phyloP scores from a whole-genome alignment of 2,329 filamentous ascomycete genomes.

The Apiospora rasikravindrae region DNA sequence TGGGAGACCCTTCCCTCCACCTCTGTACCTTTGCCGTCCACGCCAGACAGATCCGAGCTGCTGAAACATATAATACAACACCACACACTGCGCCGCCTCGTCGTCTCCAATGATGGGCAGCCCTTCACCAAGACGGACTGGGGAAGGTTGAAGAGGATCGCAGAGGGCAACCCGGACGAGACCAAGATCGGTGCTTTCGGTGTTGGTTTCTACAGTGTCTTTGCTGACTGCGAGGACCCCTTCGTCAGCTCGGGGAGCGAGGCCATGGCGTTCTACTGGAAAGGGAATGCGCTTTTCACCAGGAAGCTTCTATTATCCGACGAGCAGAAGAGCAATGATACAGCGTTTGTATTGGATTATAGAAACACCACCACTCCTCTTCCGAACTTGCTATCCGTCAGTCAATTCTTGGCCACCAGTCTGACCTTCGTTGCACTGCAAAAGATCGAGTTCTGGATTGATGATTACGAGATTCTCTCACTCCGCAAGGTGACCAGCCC shows the following conservation, averaged over 20 bases:
- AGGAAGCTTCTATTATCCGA: conserved; percentile 78
- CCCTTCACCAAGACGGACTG: conserved; percentile 91
- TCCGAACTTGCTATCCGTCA: conserved; percentile 83
- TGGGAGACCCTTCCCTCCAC: conserved; percentile 90
- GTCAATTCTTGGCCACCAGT: conserved; percentile 93
- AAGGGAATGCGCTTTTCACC: conserved; percentile 95
- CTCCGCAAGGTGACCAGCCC: conserved; percentile 87
- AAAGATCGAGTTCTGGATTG: conserved; percentile 86
- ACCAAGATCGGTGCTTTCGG: conserved; percentile 99
- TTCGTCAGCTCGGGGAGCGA: conserved; percentile 92
- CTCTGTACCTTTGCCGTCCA: conserved; percentile 71
- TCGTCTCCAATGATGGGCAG: conserved; percentile 91
- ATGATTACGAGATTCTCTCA: conserved; percentile 80
- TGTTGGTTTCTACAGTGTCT: conserved; percentile 98
- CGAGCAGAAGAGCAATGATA: conserved; percentile 70
- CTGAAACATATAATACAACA: conserved; percentile 84
- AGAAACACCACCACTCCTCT: conserved; percentile 86
- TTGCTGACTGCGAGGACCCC: conserved; percentile 96
- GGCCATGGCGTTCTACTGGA: conserved; percentile 99
- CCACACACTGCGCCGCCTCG: conserved; percentile 84
- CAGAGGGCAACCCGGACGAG: conserved; percentile 98
- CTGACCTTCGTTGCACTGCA: conserved; percentile 93
- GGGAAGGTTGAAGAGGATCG: conserved; percentile 91
- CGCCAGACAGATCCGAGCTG: conserved; percentile 70
- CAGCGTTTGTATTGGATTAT: conserved; percentile 94